Conservation (phyloP, 805 yeast genomes). For the Hanseniaspora taiwanica region DNA sequence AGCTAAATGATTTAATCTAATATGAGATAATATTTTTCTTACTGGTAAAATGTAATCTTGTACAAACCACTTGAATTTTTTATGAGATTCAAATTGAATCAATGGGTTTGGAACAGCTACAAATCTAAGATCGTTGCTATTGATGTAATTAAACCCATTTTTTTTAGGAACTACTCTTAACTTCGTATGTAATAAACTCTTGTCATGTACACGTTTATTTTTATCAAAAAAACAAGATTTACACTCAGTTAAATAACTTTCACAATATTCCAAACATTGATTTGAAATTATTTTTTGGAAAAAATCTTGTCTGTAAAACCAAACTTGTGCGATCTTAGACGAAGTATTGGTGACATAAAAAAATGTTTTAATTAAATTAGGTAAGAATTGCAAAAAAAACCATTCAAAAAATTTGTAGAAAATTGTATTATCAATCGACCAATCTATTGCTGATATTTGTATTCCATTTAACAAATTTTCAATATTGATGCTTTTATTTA, state of each 20-base stretch:
- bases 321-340: conserved; percentile 22
- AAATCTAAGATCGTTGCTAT: conserved; percentile 44
- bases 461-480: conserved; percentile 18
- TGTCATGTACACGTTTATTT: conserved; percentile 12
- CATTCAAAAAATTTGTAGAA: conserved; percentile 35
- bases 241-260: conserved; percentile 22
- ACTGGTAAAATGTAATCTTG: conserved; percentile 33
- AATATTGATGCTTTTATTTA: conserved; percentile 20
- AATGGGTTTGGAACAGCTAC: conserved; percentile 41
- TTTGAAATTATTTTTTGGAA: conserved; percentile 38
- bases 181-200: conserved; percentile 25
- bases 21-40: conserved; percentile 22
- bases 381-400: conserved; percentile 38
- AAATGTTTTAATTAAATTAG: conserved; percentile 34
- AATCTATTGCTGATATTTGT: conserved; percentile 19
- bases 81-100: conserved; percentile 20
- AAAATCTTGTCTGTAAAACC: conserved; percentile 41
- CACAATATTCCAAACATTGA: conserved; percentile 32
- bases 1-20: conserved; percentile 17
- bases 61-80: conserved; percentile 23
- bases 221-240: conserved; percentile 7
- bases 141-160: no score
- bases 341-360: conserved; percentile 59
- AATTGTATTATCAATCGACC: conserved; percentile 30
- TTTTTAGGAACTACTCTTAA: conserved; percentile 48